Conservation (phyloP, 768 basidiomycete genomes). For the Udeniomyces megalosporus region DNA sequence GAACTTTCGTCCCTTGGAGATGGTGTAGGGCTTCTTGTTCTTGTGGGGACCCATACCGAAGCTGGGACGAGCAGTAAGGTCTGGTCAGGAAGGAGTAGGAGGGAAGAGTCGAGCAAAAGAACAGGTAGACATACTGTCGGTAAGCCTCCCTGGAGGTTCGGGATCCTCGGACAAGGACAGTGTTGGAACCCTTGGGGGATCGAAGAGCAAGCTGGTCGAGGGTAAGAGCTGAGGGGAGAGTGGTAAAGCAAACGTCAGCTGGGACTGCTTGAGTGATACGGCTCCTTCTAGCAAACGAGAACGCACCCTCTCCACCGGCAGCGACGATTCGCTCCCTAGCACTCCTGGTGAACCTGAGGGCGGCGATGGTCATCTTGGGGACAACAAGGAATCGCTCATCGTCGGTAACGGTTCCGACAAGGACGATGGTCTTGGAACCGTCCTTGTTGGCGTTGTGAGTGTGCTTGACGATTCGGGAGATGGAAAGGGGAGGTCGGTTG, state of each 20-base stretch:
- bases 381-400: slow-evolving; percentile 71
- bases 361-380: slow-evolving; percentile 84
- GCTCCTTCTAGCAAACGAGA: no score
- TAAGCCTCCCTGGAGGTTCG: slow-evolving; percentile 65
- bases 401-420: slow-evolving; percentile 85
- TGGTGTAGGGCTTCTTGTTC: slow-evolving; percentile 93
- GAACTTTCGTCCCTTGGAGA: slow-evolving; percentile 96
- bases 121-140: background rate
- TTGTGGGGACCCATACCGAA: slow-evolving; percentile 65
- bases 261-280: background rate
- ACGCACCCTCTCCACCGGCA: slow-evolving; percentile 64
- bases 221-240: slow-evolving; percentile 43
- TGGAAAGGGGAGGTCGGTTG: slow-evolving; percentile 91
- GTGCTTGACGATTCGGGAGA: slow-evolving; percentile 80
- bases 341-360: slow-evolving; percentile 80
- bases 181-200: slow-evolving; percentile 88
- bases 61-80: slow-evolving; percentile 34
- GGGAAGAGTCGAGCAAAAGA: background rate
- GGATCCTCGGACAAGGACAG: slow-evolving; percentile 79
- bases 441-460: slow-evolving; percentile 37
- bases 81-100: slow-evolving; percentile 32
- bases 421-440: slow-evolving; percentile 62
- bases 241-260: background rate
- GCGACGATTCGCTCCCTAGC: slow-evolving; percentile 90
- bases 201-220: slow-evolving; percentile 92